These are phyloP conservation scores for Ceratocystis diversiconidia DNA, from an alignment of 2,329 filamentous ascomycete genomes.

Conservation along the genomic window DNA sequence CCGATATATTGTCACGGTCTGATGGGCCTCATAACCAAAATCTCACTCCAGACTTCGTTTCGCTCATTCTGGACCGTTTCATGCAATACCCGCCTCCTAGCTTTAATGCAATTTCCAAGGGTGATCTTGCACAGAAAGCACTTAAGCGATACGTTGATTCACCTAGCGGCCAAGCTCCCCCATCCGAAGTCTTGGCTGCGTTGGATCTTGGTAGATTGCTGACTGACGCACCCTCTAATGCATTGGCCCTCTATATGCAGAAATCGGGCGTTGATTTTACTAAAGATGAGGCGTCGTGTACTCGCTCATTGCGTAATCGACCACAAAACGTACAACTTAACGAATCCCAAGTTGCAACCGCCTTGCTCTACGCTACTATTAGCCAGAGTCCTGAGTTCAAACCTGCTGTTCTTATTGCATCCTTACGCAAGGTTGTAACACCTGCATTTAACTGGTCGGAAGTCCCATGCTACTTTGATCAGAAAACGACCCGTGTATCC, in stretches of 20 bases:
- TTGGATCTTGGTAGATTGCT: constrained; percentile 55
- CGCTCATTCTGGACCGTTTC: constrained; percentile 69
- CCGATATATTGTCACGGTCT: constrained; percentile 58
- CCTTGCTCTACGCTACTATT: constrained; percentile 53
- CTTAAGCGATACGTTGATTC: constrained; percentile 54
- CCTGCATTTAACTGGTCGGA: constrained; percentile 54
- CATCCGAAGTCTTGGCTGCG: constrained; percentile 54
- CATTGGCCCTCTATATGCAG: constrained; percentile 55
- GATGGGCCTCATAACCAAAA: constrained; percentile 51
- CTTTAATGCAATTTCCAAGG: constrained; percentile 62
- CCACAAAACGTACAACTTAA: constrained; percentile 47
- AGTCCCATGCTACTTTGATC: constrained; percentile 68
- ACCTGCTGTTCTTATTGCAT: constrained; percentile 43
- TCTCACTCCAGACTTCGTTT: constrained; percentile 55
- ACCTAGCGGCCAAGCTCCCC: constrained; percentile 32
- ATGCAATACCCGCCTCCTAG: constrained; percentile 75
- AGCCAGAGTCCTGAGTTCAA: constrained; percentile 42
- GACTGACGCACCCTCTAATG: constrained; percentile 41
- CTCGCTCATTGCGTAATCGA: constrained; percentile 38
- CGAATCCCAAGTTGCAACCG: constrained; percentile 70
- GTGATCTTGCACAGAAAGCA: constrained; percentile 53
- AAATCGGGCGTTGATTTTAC: constrained; percentile 62
- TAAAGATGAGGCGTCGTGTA: constrained; percentile 54
- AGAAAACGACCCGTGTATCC: constrained; percentile 59
- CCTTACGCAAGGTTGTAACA: constrained; percentile 47